phyloP scores from a whole-genome alignment of 305 asterid species.

The Solanum hybrid region DNA sequence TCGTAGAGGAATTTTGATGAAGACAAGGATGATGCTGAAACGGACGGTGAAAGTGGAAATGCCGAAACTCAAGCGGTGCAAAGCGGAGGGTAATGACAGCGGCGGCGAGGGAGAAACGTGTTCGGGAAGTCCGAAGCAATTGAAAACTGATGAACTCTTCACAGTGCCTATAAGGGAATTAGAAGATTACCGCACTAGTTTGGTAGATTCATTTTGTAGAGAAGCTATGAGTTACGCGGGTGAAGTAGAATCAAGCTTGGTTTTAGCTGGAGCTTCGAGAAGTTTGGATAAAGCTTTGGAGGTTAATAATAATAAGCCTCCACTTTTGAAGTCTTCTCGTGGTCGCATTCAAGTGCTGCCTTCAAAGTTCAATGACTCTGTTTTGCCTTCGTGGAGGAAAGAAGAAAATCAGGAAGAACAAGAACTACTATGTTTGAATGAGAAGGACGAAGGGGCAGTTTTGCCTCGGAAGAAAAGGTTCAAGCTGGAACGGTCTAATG shows the following conservation, averaged over 20 bases:
- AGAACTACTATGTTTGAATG: slow-evolving; percentile 21
- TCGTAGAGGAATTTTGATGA: slow-evolving; percentile 11
- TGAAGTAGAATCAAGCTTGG: slow-evolving; percentile 18
- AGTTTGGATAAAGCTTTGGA: slow-evolving; percentile 16
- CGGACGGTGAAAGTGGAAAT: slow-evolving; percentile 27
- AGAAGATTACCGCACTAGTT: slow-evolving; percentile 29
- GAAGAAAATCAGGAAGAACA: slow-evolving; percentile 29
- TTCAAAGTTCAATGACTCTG: slow-evolving; percentile 47
- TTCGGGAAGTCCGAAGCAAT: slow-evolving; percentile 6
- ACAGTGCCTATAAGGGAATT: slow-evolving; percentile 42
- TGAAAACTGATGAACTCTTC: slow-evolving; percentile 12
- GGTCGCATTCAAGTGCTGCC: slow-evolving; percentile 69
- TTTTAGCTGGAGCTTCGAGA: background rate
- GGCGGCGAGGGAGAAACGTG: slow-evolving; percentile 18
- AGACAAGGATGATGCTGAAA: slow-evolving; percentile 34
- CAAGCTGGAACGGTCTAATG: slow-evolving; percentile 26
- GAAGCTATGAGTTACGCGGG: slow-evolving; percentile 17
- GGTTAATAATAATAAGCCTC: slow-evolving; percentile 30
- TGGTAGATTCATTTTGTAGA: slow-evolving; percentile 21
- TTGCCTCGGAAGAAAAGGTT: slow-evolving; percentile 30
- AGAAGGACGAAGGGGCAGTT: slow-evolving; percentile 14
- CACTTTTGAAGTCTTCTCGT: slow-evolving; percentile 63
- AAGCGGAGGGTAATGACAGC: slow-evolving; percentile 26
- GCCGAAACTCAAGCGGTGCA: slow-evolving; percentile 69
- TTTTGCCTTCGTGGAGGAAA: slow-evolving; percentile 62